These are phyloP conservation scores for Penicillium bovifimosum DNA, from an alignment of 495 filamentous ascomycete species.

Conservation along the genomic window DNA sequence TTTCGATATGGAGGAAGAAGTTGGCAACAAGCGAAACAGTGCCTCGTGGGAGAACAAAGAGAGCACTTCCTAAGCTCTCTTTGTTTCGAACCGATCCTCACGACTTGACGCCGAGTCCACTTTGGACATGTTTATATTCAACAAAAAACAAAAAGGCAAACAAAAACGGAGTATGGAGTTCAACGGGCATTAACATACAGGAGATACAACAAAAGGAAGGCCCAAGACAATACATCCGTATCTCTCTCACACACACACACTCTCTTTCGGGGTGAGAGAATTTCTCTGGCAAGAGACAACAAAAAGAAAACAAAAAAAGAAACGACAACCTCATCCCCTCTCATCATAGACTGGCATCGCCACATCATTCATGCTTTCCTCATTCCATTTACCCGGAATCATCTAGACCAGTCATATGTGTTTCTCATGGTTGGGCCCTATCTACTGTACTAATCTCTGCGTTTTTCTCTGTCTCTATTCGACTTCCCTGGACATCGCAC, in stretches of 20 bases:
- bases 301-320: conserved; percentile 5
- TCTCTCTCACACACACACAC: too few species aligned
- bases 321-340: background rate
- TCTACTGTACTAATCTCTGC: conserved; percentile 25
- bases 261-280: conserved; percentile 4
- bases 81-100: conserved; percentile 10
- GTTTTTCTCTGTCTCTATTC: conserved; percentile 11
- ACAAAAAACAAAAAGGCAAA: conserved; percentile 14
- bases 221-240: background rate
- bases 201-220: conserved; percentile 13
- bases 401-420: conserved; percentile 19
- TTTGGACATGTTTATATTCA: conserved; percentile 17
- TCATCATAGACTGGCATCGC: conserved; percentile 16
- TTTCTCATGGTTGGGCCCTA: conserved; percentile 7
- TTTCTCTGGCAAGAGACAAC: background rate
- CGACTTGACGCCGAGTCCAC: conserved; percentile 15
- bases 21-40: conserved; percentile 42
- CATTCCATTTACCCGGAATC: conserved; percentile 1
- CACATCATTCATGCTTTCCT: conserved; percentile 2
- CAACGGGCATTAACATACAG: conserved; percentile 16
- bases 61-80: conserved; percentile 14
- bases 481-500: conserved; percentile 1
- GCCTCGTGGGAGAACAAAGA: conserved; percentile 31
- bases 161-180: conserved; percentile 19
- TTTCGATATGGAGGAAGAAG: conserved; percentile 78